phyloP scores from a whole-genome alignment of 352 stramenopile genomes.

The Phytopythium ostracodes region DNA sequence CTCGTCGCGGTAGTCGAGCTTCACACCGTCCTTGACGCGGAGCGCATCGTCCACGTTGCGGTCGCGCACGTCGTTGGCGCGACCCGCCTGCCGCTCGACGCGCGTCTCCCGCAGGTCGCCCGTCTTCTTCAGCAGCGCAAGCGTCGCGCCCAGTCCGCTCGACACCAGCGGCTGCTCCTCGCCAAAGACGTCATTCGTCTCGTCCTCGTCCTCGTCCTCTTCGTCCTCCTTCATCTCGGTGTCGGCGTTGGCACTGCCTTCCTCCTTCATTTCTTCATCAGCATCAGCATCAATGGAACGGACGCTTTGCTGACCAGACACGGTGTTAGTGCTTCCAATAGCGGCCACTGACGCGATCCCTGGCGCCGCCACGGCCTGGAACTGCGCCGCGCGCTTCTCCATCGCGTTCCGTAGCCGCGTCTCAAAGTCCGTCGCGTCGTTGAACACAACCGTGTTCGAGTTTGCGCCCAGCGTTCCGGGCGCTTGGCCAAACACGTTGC shows the following conservation, averaged over 20 bases:
- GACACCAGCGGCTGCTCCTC: conserved; percentile 83
- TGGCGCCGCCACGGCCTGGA: conserved; percentile 23
- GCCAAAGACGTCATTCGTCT: conserved; percentile 58
- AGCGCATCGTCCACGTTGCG: conserved; percentile 90
- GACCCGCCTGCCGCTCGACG: conserved; percentile 88
- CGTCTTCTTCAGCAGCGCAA: conserved; percentile 91
- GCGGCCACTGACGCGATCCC: conserved; percentile 1
- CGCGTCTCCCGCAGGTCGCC: conserved; percentile 90
- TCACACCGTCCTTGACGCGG: conserved; percentile 78
- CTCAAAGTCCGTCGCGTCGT: conserved; percentile 84
- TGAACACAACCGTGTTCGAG: conserved; percentile 69
- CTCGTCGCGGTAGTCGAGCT: conserved; percentile 97
- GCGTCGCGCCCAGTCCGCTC: conserved; percentile 88
- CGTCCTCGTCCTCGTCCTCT: conserved; percentile 43
- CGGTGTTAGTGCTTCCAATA: neutral
- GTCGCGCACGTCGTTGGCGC: conserved; percentile 94
- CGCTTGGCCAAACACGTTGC: conserved; percentile 48
- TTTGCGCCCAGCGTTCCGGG: conserved; percentile 20
- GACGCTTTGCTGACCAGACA: neutral
- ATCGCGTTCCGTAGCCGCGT: conserved; percentile 71
- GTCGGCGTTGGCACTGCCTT: conserved; percentile 9
- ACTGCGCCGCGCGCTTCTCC: conserved; percentile 58
- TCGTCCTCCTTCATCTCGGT: conserved; percentile 19
- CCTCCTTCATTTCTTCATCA: conserved; percentile 35
- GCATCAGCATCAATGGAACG: conserved; percentile 2